These are phyloP conservation scores for Yamadazyma ubonensis DNA, from an alignment of 805 yeast species.

Conservation along the genomic window DNA sequence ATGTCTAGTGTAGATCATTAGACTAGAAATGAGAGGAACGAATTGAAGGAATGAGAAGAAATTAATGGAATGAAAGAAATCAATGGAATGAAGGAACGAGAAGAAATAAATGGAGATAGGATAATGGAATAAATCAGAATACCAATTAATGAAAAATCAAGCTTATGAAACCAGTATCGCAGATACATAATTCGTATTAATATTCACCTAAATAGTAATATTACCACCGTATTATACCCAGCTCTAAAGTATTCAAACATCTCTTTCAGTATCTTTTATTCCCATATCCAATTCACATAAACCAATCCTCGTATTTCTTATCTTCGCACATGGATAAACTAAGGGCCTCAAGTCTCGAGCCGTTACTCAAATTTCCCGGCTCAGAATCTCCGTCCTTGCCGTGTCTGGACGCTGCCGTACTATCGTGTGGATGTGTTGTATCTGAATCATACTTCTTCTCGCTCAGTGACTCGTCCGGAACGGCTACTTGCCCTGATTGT, in stretches of 20 bases:
- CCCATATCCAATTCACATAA: too few relatives aligned
- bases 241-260: too few relatives aligned
- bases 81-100: too few relatives aligned
- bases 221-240: too few relatives aligned
- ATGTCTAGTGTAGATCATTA: neutral
- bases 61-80: neutral
- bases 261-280: too few relatives aligned
- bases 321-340: constrained; percentile 10
- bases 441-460: constrained; percentile 30
- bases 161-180: neutral
- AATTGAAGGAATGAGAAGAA: neutral
- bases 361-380: constrained; percentile 14
- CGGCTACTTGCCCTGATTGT: constrained; percentile 27
- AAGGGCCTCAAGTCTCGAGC: constrained; percentile 18
- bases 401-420: constrained; percentile 33
- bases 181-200: neutral
- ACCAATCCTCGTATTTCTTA: constrained; percentile 3
- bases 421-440: constrained; percentile 43
- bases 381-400: constrained; percentile 12
- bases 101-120: neutral
- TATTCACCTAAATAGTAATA: too few relatives aligned
- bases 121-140: neutral
- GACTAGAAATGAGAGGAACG: neutral
- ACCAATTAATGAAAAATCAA: neutral
- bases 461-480: constrained; percentile 9